Conservation (phyloP, 148 eudicot genomes). For the Agrostemma githago region DNA sequence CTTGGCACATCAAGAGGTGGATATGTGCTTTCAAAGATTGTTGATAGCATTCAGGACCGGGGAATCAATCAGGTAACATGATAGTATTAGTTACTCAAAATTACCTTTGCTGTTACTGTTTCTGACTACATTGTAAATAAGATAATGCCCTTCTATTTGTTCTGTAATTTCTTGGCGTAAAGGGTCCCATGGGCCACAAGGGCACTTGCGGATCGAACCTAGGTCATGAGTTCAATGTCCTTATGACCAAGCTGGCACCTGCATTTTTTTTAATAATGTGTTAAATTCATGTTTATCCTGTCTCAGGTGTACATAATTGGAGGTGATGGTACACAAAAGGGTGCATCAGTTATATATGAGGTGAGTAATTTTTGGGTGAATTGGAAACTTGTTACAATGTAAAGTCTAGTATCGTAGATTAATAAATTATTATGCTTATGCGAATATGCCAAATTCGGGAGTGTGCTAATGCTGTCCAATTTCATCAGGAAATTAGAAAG, state of each 20-base stretch:
- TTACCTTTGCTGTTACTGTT: too few relatives aligned
- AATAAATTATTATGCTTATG: not conserved
- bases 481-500: conserved; percentile 60
- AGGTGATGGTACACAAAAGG: conserved; percentile 92
- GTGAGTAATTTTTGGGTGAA: conserved; percentile 24
- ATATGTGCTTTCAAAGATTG: conserved; percentile 68
- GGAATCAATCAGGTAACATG: conserved; percentile 73
- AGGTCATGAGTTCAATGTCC: not conserved
- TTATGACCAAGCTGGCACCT: not conserved
- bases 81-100: not conserved
- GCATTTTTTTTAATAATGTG: not conserved
- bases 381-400: not conserved
- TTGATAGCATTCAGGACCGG: conserved; percentile 89
- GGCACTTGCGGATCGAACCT: not conserved
- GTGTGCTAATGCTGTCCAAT: not conserved
- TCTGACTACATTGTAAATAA: not conserved
- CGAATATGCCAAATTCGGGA: not conserved
- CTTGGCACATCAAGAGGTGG: conserved; percentile 91
- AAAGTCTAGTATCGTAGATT: not conserved
- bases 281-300: conserved; percentile 12
- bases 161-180: not conserved
- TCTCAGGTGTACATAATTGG: conserved; percentile 85
- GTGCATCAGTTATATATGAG: conserved; percentile 79
- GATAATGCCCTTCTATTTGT: not conserved
- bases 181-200: not conserved